phyloP scores from a whole-genome alignment of 139 green algal genomes.

The Asterochloris erici region DNA sequence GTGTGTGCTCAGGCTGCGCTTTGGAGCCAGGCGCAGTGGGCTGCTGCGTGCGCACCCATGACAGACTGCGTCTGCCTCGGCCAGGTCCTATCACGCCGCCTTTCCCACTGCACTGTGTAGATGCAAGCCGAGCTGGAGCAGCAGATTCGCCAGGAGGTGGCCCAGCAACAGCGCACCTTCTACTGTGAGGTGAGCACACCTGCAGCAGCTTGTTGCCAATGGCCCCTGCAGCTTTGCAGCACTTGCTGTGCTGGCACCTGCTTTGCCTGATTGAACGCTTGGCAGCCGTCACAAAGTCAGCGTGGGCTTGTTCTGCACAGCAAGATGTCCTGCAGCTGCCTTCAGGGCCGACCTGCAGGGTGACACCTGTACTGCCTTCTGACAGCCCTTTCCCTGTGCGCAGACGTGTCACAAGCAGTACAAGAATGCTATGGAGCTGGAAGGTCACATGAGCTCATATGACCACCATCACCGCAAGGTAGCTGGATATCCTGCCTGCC shows the following conservation, averaged over 20 bases:
- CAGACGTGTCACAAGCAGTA: slow-evolving; percentile 93
- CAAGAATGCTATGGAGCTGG: slow-evolving; percentile 72
- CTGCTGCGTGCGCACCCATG: no score
- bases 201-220: not conserved
- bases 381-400: not conserved
- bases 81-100: slow-evolving; percentile 14
- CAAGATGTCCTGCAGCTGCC: not conserved
- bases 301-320: not conserved
- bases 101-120: slow-evolving; percentile 36
- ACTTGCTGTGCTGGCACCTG: no score
- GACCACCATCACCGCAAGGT: slow-evolving; percentile 81
- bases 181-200: slow-evolving; percentile 72
- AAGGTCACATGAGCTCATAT: slow-evolving; percentile 87
- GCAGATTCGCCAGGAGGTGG: slow-evolving; percentile 71
- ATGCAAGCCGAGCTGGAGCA: slow-evolving; percentile 55
- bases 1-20: no score
- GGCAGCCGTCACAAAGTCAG: no score
- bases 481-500: not conserved
- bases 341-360: not conserved
- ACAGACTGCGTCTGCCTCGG: not conserved
- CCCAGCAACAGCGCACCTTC: slow-evolving; percentile 65
- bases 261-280: no score
- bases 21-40: no score
- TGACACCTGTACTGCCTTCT: not conserved
- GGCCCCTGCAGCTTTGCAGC: no score